phyloP scores from a whole-genome alignment of 352 stramenopile genomes.

The Plasmopara muralis region DNA sequence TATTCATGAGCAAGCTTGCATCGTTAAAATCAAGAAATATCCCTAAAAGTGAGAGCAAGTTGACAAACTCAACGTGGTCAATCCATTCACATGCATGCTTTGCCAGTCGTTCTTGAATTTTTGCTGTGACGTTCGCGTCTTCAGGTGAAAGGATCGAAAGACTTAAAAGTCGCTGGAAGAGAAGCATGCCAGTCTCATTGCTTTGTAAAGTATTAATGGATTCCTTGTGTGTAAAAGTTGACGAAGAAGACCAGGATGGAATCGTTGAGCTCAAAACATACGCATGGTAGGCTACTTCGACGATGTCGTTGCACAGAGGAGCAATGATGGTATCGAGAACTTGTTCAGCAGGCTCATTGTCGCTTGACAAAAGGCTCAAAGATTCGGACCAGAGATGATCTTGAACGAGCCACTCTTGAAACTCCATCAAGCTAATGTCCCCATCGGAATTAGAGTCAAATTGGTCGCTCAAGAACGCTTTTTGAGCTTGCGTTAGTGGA shows the following conservation, averaged over 20 bases:
- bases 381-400: conserved; percentile 48
- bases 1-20: conserved; percentile 39
- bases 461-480: conserved; percentile 40
- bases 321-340: conserved; percentile 27
- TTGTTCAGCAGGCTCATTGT: conserved; percentile 10
- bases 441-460: conserved; percentile 69
- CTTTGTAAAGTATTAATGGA: not conserved
- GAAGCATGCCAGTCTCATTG: conserved; percentile 18
- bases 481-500: conserved; percentile 40
- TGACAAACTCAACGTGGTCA: conserved; percentile 45
- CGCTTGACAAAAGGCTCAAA: not conserved
- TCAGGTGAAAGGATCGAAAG: conserved; percentile 21
- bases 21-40: conserved; percentile 36
- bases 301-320: conserved; percentile 34
- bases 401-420: conserved; percentile 58
- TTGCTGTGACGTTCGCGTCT: conserved; percentile 15
- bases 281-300: conserved; percentile 34
- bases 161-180: conserved; percentile 46
- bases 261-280: conserved; percentile 28
- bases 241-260: conserved; percentile 32
- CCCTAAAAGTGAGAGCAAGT: conserved; percentile 34
- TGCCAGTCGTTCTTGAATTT: conserved; percentile 54
- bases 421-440: conserved; percentile 59
- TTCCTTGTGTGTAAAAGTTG: conserved; percentile 18
- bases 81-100: conserved; percentile 47